Evolutionary conservation across 768 basidiomycete species (phyloP), one percentile per base, ranked within the genome.

Genomic region (Leccinum pellstonianum): DNA sequence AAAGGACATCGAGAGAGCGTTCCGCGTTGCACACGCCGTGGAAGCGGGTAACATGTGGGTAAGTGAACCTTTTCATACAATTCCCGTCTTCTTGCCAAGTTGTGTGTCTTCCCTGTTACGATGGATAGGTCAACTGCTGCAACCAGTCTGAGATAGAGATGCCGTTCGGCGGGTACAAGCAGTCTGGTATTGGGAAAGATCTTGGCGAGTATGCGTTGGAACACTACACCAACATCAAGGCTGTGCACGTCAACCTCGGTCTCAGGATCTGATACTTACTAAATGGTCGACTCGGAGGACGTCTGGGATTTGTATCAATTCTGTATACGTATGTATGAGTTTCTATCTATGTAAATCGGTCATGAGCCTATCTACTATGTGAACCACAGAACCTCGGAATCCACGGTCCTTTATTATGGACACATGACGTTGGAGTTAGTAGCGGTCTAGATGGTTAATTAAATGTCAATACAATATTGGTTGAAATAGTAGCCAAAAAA

Each of bases 31-130:
- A 15, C 72, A 77, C 54, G 68, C 70, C 47, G 66, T 84, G 12
- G 76, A 82, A 57, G 79, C 79, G 4, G 82, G 82, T 31, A 80
- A 88, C 15, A 83, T 82, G 12, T 92, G 86, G 85, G 81, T 86
- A 56, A 11, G 56, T 70, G 52, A 37, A 29, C 21, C 31, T 17
- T 6, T 21, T 17, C 31, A 9, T 14, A n/a, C 15, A 21, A 31
- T 31, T 21, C 27, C 43, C 11, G 43, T 46, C 10, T 19, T 19
- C 52, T 52, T 17, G 14, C 47, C 4, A 31, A 21, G 27, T 48
- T 52, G 9, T 25, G 12, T 5, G 29, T 52, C 33, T 29, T n/a
- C 29, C 9, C 21, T 9, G 27, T 25, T 7, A 38, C 35, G 43
- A n/a, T 14, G 14, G 11, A 15, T 19, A 61, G 58, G 35, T 61